Evolutionary conservation across 1,139 yeast species (phyloP), one percentile per base, ranked within the genome.

Genomic region (Zygoascus hellenicus): DNA sequence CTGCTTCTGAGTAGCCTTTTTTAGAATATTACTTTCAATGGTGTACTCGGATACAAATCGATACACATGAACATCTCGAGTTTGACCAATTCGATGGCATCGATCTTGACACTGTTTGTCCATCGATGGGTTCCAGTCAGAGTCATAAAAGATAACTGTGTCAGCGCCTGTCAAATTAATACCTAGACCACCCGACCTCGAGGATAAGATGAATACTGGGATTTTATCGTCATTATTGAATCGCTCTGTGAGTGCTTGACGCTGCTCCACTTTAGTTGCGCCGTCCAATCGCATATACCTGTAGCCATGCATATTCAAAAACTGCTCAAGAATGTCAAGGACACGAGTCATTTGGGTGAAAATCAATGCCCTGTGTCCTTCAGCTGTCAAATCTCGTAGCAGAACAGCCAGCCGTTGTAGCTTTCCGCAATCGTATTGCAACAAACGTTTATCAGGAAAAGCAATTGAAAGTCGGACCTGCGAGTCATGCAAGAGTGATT

Each of bases 41-140:
- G 98, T 94, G 68, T 80, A 89, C 67, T 94, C 98, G 17, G 96
- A 86, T 29, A 94, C 97, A 68, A 94, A 85, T 52, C 99, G 74
- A 69, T 94, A 94, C 48, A 94, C 92, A 63, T 94, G 98, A 34
- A 94, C 99, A 63, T 94, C 98, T 58, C 98, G 76, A 17, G 95
- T 88, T 64, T 94, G 99, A 3, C 99, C 99, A 63, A 94, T 94
- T 72, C 99, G 83, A 66, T 94, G 99, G 69, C 98, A 92, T 65
- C 99, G 81, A 68, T 94, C 99, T 66, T 94, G 98, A 70, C 98
- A 94, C 66, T 94, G 99, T 62, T 89, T 88, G 66, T 94, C 99
- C 97, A 94, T 94, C 1, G 97, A 96, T 2, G 99, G 99, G 63
- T 94, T 94, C 99, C 99, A 94, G 68, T 94, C 99, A 2, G 97